Conservation (phyloP, 2,329 filamentous ascomycete species). For the Pseudocercospora fuligena region DNA sequence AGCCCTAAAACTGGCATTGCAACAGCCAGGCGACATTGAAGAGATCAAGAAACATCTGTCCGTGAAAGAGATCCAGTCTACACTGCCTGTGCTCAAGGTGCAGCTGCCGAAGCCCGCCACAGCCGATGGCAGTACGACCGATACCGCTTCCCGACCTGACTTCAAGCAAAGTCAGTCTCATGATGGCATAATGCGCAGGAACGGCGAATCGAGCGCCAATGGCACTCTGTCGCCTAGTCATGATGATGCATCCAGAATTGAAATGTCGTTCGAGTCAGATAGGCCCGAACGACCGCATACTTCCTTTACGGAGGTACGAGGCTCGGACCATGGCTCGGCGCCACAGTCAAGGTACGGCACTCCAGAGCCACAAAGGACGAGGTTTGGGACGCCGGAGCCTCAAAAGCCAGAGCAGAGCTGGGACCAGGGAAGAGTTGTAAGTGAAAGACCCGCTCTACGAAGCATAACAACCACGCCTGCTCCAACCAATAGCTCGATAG, state of each 20-base stretch:
- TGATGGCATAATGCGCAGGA: constrained; percentile 14
- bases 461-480: constrained; percentile 38
- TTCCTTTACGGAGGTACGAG: constrained; percentile 17
- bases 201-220: constrained; percentile 15
- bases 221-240: constrained; percentile 37
- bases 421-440: constrained; percentile 11
- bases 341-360: background rate
- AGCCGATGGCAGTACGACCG: constrained; percentile 13
- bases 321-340: constrained; percentile 18
- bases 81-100: constrained; percentile 87
- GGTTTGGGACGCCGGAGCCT: constrained; percentile 18
- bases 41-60: constrained; percentile 71
- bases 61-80: constrained; percentile 74
- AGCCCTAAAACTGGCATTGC: constrained; percentile 74
- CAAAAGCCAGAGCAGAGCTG: constrained; percentile 12
- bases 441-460: constrained; percentile 26
- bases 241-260: constrained; percentile 50
- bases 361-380: background rate
- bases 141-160: constrained; percentile 17
- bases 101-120: constrained; percentile 16
- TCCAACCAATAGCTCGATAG: background rate
- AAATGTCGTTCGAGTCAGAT: constrained; percentile 50
- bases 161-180: constrained; percentile 18
- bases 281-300: constrained; percentile 28
- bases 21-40: constrained; percentile 69